Evolutionary conservation across 257 asterid species (phyloP).

Genomic region (Mitragyna speciosa): DNA sequence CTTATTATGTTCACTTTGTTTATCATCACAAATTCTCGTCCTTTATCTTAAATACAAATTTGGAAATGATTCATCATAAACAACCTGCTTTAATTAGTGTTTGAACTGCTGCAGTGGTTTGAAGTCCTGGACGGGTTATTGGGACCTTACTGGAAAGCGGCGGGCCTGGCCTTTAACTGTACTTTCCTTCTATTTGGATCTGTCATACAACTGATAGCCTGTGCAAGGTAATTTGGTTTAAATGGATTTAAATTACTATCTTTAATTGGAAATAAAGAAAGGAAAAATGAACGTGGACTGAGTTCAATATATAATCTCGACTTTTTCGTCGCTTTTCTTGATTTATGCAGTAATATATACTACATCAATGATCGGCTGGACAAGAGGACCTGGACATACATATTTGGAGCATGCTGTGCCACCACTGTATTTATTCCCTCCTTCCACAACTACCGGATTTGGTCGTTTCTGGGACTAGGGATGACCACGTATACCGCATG

Average conservation of each 20-base stretch:
- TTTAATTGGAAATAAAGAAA: background rate
- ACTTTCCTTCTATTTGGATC: constrained; percentile 96
- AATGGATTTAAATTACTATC: background rate
- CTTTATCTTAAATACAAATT: too few species aligned
- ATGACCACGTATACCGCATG: constrained; percentile 99
- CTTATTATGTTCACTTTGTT: background rate
- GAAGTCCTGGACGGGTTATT: constrained; percentile 92
- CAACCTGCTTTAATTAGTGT: background rate
- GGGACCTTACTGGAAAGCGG: constrained; percentile 97
- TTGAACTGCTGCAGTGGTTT: constrained; percentile 63
- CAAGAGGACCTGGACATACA: constrained; percentile 98
- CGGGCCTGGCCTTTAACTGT: constrained; percentile 92
- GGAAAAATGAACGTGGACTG: background rate
- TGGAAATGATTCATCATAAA: too few species aligned
- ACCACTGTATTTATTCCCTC: constrained; percentile 98
- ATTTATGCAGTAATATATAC: constrained; percentile 68
- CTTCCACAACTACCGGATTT: constrained; percentile 87
- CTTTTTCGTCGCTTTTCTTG: constrained; percentile 5
- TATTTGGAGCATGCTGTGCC: constrained; percentile 99
- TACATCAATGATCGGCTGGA: constrained; percentile 89
- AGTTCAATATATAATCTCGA: background rate
- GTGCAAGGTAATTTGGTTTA: constrained; percentile 72
- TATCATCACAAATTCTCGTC: background rate
- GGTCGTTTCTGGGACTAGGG: constrained; percentile 96
- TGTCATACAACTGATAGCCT: constrained; percentile 92